Percentiles rank a stretch among this genome's conserved stretches.
Conservation (phyloP, 2,329 filamentous ascomycete genomes). For the Eurotiales sp. region DNA sequence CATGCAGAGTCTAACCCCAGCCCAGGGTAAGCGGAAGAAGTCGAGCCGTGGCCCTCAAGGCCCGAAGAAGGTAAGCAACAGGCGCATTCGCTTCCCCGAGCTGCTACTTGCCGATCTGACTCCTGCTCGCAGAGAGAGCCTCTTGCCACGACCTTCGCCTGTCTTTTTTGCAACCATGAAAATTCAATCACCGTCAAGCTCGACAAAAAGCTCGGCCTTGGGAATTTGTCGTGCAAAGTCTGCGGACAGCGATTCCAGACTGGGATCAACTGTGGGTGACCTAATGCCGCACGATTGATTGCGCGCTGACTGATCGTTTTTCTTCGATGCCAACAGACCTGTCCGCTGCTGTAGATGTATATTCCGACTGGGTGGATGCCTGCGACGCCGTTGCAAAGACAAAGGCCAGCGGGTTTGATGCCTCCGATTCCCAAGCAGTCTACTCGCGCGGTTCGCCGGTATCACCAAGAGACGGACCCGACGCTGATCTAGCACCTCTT, state of each 20-base stretch:
- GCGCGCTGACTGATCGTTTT: background rate
- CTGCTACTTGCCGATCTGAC: slow-evolving; percentile 15
- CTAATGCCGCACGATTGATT: too few species aligned
- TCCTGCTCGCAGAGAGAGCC: slow-evolving; percentile 38
- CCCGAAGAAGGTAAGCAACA: slow-evolving; percentile 76
- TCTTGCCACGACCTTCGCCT: slow-evolving; percentile 76
- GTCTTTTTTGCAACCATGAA: slow-evolving; percentile 98
- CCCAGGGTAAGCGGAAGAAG: slow-evolving; percentile 86
- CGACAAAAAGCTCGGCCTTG: slow-evolving; percentile 87
- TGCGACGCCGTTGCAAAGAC: slow-evolving; percentile 69
- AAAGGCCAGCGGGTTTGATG: slow-evolving; percentile 40
- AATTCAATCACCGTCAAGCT: slow-evolving; percentile 86
- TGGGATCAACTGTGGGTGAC: slow-evolving; percentile 75
- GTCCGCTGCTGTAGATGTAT: slow-evolving; percentile 88
- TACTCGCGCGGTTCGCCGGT: slow-evolving; percentile 8
- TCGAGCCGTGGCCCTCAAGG: slow-evolving; percentile 76
- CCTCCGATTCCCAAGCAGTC: slow-evolving; percentile 15
- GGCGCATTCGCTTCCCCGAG: slow-evolving; percentile 6
- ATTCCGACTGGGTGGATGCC: slow-evolving; percentile 98
- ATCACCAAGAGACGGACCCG: slow-evolving; percentile 4
- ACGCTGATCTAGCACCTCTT: slow-evolving; percentile 11
- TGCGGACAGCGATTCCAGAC: slow-evolving; percentile 94
- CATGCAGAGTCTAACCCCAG: background rate
- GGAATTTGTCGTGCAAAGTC: slow-evolving; percentile 81
- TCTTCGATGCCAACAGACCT: slow-evolving; percentile 75